Percentiles rank a stretch among this genome's conserved stretches.
These are phyloP conservation scores for Bruguiera sexangula DNA, from an alignment of 345 rosid species.

Conservation along the genomic window DNA sequence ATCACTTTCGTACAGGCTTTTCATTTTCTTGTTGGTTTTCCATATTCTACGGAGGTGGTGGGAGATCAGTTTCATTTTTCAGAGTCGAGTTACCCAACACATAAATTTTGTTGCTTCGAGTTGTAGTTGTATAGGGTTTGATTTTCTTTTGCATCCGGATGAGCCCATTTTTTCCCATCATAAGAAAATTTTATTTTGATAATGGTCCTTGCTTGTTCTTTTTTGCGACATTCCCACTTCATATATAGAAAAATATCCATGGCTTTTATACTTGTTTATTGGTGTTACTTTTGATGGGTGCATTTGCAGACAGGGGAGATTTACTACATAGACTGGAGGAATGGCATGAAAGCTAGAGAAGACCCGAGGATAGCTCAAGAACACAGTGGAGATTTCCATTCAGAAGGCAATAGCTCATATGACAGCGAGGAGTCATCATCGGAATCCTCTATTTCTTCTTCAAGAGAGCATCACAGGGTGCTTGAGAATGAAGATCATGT, in stretches of 20 bases:
- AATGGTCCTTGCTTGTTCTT: neutral
- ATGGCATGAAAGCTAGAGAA: slow-evolving; percentile 61
- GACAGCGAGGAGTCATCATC: slow-evolving; percentile 75
- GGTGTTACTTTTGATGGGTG: neutral
- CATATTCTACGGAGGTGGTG: no score
- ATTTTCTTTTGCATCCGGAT: neutral
- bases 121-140: neutral
- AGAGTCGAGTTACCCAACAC: no score
- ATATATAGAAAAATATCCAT: neutral
- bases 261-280: neutral
- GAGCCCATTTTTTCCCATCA: neutral
- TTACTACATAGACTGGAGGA: slow-evolving; percentile 77
- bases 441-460: slow-evolving; percentile 47
- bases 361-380: slow-evolving; percentile 56
- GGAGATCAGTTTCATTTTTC: no score
- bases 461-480: slow-evolving; percentile 30
- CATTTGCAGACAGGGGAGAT: slow-evolving; percentile 73
- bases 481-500: slow-evolving; percentile 44
- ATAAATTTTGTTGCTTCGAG: neutral
- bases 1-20: no score
- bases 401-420: slow-evolving; percentile 54
- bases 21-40: no score
- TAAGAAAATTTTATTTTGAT: neutral
- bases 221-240: neutral
- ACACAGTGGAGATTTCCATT: slow-evolving; percentile 38